phyloP scores from a whole-genome alignment of 2,329 filamentous ascomycete genomes.

The Aspergillus aculeatus region DNA sequence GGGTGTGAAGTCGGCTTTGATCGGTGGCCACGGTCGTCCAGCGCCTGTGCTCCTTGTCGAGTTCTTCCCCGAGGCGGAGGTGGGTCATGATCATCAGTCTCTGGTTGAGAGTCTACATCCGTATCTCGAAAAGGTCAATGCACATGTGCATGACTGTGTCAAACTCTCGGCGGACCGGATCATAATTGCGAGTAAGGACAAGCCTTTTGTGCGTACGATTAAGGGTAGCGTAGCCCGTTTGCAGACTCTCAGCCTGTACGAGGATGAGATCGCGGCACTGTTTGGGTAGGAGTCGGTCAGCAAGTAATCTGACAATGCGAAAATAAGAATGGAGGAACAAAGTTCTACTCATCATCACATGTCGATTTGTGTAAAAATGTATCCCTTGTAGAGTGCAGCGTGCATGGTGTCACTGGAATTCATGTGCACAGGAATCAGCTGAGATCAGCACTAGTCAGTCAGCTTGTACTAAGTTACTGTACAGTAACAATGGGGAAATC shows the following conservation, averaged over 20 bases:
- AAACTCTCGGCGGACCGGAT: conserved; percentile 17
- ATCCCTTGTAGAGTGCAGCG: too few relatives aligned
- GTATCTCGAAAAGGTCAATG: conserved; percentile 21
- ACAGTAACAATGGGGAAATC: too few relatives aligned
- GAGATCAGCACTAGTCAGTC: not conserved
- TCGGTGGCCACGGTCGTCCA: conserved; percentile 22
- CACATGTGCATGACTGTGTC: conserved; percentile 20
- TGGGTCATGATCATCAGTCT: not conserved
- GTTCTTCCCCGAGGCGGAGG: not conserved
- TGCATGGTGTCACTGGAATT: too few relatives aligned
- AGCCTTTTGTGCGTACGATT: conserved; percentile 20
- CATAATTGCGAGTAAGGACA: conserved; percentile 17
- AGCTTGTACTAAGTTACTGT: too few relatives aligned
- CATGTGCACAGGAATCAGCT: not conserved
- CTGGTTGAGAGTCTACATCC: conserved; percentile 13
- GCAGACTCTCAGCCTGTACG: conserved; percentile 16
- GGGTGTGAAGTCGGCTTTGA: conserved; percentile 18
- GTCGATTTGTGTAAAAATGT: not conserved
- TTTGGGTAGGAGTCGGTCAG: not conserved
- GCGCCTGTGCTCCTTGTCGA: conserved; percentile 26
- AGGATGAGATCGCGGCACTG: conserved; percentile 14
- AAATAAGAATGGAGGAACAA: too few relatives aligned
- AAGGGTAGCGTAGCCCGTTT: conserved; percentile 22
- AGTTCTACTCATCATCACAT: not conserved
- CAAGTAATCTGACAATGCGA: not conserved